Base-by-base conservation (phyloP, 345 rosid species). In the Lepidium aucheri region DNA sequence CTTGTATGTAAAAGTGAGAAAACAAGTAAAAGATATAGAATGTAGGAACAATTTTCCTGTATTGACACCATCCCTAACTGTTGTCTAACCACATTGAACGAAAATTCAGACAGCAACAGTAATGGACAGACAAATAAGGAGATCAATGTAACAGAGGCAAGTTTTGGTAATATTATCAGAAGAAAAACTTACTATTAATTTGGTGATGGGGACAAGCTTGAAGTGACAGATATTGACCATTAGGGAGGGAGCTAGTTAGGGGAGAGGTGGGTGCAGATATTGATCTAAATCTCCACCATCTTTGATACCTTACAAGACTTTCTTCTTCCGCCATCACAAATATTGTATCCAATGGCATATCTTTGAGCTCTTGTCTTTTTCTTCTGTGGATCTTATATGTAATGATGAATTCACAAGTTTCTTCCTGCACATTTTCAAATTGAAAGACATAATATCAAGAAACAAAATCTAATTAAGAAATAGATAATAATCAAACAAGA, bases 251-350 rank as follows among this genome's bases (percentile, higher is more conserved):
- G 67, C 76, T 73, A 56, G 72, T 73, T 73, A 73, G 76, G 20
- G 72, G 50, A 73, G 62, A 73, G 67, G 72, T 73, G 66, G 76
- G 76, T 73, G 62, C 61, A 73, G 50, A 65, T 65, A 65, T 51
- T 59, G 8, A 65, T 73, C 76, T 65, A 58, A 16, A 65, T 58
- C 71, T 51, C 67, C 71, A 72, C 76, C 76, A 65, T 73, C 76
- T 73, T 65, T 67, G 33, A 65, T 65, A 65, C 67, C 76, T 28
- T 73, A 65, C 51, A 73, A 51, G 51, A 35, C 49, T 59, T 73
- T 65, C 49, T 73, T 35, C 62, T 41, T 58, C 50, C 7, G 57
- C 64, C 70, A 42, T 10, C 70, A 42, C 12, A n/a, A 15, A 36
- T 52, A 64, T 17, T 22, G 60, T 55, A 41, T 6, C 76, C 72